Conservation (phyloP, 257 asterid genomes). For the Solanum habrochaites region DNA sequence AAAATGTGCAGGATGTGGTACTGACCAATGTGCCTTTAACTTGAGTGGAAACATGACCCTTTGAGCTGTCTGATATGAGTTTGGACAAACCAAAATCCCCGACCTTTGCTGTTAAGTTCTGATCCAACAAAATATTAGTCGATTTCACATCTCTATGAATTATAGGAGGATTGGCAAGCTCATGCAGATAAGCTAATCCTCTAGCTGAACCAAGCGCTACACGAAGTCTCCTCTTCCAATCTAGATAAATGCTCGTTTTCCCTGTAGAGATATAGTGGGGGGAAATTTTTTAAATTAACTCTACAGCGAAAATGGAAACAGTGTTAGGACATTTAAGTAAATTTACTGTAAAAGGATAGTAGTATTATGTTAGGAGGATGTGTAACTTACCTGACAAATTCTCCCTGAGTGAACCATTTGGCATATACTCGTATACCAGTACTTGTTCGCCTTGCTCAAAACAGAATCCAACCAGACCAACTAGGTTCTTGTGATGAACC, state of each 20-base stretch:
- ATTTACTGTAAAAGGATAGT: not conserved
- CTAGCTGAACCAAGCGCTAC: slow-evolving; percentile 83
- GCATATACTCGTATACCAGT: slow-evolving; percentile 82
- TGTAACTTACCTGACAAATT: slow-evolving; percentile 55
- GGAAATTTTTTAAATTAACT: too few species aligned
- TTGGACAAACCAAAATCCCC: slow-evolving; percentile 94
- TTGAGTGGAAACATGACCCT: slow-evolving; percentile 92
- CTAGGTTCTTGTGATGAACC: slow-evolving; percentile 92
- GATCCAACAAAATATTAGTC: slow-evolving; percentile 70
- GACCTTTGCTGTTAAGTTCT: slow-evolving; percentile 79
- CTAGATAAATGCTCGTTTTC: slow-evolving; percentile 55
- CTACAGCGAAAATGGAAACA: not conserved
- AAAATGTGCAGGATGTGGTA: not conserved
- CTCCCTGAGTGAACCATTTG: slow-evolving; percentile 70
- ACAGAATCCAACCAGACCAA: slow-evolving; percentile 85
- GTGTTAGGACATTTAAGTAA: not conserved
- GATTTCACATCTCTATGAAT: slow-evolving; percentile 89
- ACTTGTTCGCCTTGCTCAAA: slow-evolving; percentile 92
- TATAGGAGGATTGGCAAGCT: slow-evolving; percentile 89
- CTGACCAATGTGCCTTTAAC: slow-evolving; percentile 91
- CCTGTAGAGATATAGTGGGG: slow-evolving; percentile 31
- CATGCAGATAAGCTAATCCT: slow-evolving; percentile 89
- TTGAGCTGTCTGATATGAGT: slow-evolving; percentile 67
- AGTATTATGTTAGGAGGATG: not conserved
- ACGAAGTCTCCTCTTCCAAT: slow-evolving; percentile 81